Evolutionary conservation across 2,329 filamentous ascomycete species (phyloP).

Genomic region (Talaromyces sp.): DNA sequence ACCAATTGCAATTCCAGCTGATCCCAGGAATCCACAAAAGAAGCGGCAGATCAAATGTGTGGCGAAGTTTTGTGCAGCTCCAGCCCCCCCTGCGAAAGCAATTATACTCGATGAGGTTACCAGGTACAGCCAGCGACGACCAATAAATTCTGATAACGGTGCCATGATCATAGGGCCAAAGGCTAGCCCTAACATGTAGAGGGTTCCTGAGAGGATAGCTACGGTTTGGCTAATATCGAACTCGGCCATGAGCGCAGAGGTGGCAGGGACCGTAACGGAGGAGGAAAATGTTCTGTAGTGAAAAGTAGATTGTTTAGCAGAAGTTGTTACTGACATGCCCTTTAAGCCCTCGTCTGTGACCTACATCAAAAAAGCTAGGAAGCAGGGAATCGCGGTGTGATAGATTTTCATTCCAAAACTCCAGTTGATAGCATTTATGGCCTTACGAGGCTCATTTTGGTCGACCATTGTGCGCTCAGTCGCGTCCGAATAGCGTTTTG

Average conservation of each 20-base stretch:
- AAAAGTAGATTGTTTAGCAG: constrained; percentile 13
- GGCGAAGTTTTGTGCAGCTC: constrained; percentile 27
- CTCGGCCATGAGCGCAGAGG: constrained; percentile 22
- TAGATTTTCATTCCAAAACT: constrained; percentile 19
- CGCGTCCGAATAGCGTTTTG: not conserved
- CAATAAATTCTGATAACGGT: constrained; percentile 25
- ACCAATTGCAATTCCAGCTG: constrained; percentile 45
- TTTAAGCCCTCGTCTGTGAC: constrained; percentile 1
- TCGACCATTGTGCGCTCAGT: not conserved
- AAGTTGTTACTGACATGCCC: not conserved
- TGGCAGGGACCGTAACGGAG: constrained; percentile 11
- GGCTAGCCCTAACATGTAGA: constrained; percentile 12
- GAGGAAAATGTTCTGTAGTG: constrained; percentile 13
- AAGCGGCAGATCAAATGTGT: constrained; percentile 24
- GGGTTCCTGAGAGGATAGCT: constrained; percentile 10
- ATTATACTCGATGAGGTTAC: constrained; percentile 5
- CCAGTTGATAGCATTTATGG: constrained; percentile 20
- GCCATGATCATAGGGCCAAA: constrained; percentile 25
- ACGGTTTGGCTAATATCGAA: constrained; percentile 11
- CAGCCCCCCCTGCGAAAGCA: constrained; percentile 12
- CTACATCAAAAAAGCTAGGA: constrained; percentile 21
- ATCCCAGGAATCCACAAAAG: constrained; percentile 26
- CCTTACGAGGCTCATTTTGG: constrained; percentile 4
- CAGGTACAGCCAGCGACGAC: constrained; percentile 25
- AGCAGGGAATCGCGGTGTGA: constrained; percentile 21